Base-by-base conservation (phyloP, 208 protist genomes). In the Crithidia sp. region DNA sequence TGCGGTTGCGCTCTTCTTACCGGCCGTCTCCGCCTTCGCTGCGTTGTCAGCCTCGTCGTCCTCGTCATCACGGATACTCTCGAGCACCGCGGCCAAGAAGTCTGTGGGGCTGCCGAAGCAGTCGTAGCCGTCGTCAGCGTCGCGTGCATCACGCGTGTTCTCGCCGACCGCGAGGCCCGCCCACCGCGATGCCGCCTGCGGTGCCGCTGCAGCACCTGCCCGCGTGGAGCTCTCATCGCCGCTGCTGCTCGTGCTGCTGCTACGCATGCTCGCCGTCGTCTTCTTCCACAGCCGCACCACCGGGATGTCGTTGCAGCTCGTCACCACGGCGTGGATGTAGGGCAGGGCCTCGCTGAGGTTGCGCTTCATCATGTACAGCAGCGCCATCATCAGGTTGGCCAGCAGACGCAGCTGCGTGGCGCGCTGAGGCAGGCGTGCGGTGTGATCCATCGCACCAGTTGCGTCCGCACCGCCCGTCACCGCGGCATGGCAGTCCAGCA, bases 321-420 rank as follows among this genome's bases (percentile, higher is more conserved):
- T 77, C 37, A 90, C 82, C 8, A 80, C 58, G 9, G 75, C 76
- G 45, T 83, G 74, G 49, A 86, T 86, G 58, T 77, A 77, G n/a
- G 68, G 67, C 28, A 87, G 69, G 36, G 75, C 76, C 19, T 87
- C 79, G 57, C 63, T 73, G 60, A 74, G 74, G 56, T 80, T 78
- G 54, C 79, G 72, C 47, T 74, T 73, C 43, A 62, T 63, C 53
- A 80, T 61, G 68, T 81, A 82, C 16, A 90, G 70, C 36, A 90
- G 59, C 13, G 75, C 56, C 49, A 84, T 70, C 47, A 88, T 62
- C 43, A 91, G 57, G 63, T 88, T 81, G 12, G 74, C 80, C n/a
- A 91, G 72, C 2, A 87, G 76, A 3, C 74, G 75, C 43, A 89
- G 81, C 67, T 84, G 84, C 69, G 69, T 79, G 2, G 81, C 57